These are phyloP conservation scores for Hyaloperonospora arabidopsidis DNA, from an alignment of 352 stramenopile genomes.

Conservation along the genomic window DNA sequence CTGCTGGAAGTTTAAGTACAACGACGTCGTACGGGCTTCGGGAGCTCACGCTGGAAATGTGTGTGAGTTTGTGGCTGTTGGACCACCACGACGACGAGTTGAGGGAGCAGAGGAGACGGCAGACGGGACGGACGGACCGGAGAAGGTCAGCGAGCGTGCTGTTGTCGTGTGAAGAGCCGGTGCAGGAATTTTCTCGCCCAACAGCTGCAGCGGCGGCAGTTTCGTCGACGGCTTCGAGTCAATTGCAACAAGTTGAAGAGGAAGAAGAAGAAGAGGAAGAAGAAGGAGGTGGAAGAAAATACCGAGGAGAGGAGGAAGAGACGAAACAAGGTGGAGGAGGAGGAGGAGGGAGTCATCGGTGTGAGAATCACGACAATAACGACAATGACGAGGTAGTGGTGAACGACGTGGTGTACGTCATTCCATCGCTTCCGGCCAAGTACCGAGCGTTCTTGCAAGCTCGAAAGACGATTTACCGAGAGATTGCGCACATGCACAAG, in stretches of 20 bases:
- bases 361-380: not conserved
- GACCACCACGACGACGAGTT: conserved; percentile 57
- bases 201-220: conserved; percentile 4
- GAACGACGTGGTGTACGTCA: conserved; percentile 27
- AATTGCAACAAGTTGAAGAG: conserved; percentile 8
- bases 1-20: too few relatives aligned
- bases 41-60: conserved; percentile 84
- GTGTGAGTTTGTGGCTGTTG: conserved; percentile 69
- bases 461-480: conserved; percentile 88
- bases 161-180: conserved; percentile 35
- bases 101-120: conserved; percentile 7
- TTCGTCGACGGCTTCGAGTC: not conserved
- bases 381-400: conserved; percentile 15
- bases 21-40: conserved; percentile 19
- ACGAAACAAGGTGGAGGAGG: too few relatives aligned
- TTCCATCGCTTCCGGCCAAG: conserved; percentile 89
- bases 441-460: conserved; percentile 90
- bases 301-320: not conserved
- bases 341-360: not conserved
- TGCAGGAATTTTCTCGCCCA: conserved; percentile 23
- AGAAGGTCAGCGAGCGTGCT: conserved; percentile 1
- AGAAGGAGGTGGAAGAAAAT: not conserved
- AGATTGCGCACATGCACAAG: conserved; percentile 94
- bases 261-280: conserved; percentile 3
- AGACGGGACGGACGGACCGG: conserved; percentile 3